Conservation (phyloP, 2,329 filamentous ascomycete genomes). For the Diaporthe citriasiana region DNA sequence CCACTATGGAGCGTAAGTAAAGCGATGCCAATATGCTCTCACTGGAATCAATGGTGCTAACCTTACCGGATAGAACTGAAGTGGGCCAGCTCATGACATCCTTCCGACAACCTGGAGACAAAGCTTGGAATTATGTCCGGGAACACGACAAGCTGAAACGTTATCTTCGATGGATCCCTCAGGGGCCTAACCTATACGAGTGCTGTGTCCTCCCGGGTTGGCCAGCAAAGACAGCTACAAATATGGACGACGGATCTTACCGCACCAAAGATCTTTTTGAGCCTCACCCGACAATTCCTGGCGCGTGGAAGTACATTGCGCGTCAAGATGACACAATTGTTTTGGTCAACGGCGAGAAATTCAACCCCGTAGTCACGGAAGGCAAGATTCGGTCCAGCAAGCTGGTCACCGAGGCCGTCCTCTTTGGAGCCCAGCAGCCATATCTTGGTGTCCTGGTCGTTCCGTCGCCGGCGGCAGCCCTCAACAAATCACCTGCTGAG, state of each 20-base stretch:
- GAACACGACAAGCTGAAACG: conserved; percentile 58
- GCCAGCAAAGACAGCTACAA: conserved; percentile 51
- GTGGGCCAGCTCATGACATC: conserved; percentile 74
- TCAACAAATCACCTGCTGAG: conserved; percentile 45
- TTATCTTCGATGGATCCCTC: conserved; percentile 50
- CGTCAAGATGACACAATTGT: conserved; percentile 62
- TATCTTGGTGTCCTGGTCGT: conserved; percentile 68
- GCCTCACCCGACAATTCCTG: conserved; percentile 56
- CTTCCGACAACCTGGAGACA: conserved; percentile 65
- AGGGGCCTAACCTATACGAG: conserved; percentile 55
- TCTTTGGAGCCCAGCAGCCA: conserved; percentile 64
- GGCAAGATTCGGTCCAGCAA: conserved; percentile 63
- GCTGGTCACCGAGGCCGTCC: conserved; percentile 64
- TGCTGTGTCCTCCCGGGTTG: conserved; percentile 55
- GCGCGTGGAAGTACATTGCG: conserved; percentile 61
- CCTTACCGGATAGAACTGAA: conserved; percentile 60
- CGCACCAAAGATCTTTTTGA: conserved; percentile 57
- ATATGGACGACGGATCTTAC: conserved; percentile 53
- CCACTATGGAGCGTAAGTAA: conserved; percentile 69
- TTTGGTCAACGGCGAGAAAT: conserved; percentile 51
- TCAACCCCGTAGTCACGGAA: conserved; percentile 57
- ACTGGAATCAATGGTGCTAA: background rate
- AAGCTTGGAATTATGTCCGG: conserved; percentile 73
- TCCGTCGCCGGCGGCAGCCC: conserved; percentile 43
- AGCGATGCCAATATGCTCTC: background rate